A percentile compares a stretch with the other conserved stretches of the same genome.
phyloP scores from a whole-genome alignment of 768 basidiomycete species.

The Obba rivulosa region DNA sequence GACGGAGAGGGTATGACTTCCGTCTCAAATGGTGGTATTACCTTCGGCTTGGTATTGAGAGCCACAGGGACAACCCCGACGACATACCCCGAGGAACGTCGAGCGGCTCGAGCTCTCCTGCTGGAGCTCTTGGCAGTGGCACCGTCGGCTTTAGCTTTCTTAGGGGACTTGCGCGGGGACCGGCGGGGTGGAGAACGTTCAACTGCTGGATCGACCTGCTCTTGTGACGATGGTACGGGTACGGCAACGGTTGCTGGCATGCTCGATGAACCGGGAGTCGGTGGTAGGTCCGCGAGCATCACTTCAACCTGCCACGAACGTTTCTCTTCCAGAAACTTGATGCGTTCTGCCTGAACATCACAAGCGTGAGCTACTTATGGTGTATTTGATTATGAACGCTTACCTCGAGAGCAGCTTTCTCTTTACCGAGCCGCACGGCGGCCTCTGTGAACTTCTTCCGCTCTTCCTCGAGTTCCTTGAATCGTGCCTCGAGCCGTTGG shows the following conservation, averaged over 20 bases:
- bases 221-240: constrained; percentile 3
- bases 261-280: constrained; percentile 25
- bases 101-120: constrained; percentile 41
- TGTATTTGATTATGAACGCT: constrained; percentile 3
- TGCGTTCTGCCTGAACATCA: constrained; percentile 47
- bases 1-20: constrained; percentile 38
- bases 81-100: constrained; percentile 39
- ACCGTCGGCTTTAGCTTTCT: constrained; percentile 29
- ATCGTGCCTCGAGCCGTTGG: constrained; percentile 46
- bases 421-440: constrained; percentile 55
- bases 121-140: constrained; percentile 40
- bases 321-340: constrained; percentile 62
- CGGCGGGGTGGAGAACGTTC: constrained; percentile 27
- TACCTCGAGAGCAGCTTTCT: constrained; percentile 66
- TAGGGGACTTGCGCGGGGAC: constrained; percentile 40
- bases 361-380: neutral
- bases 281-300: constrained; percentile 55
- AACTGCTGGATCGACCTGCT: constrained; percentile 1
- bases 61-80: constrained; percentile 23
- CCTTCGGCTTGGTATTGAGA: constrained; percentile 35
- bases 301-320: constrained; percentile 65
- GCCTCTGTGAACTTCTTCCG: constrained; percentile 60
- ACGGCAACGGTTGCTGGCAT: constrained; percentile 22
- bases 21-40: constrained; percentile 46
- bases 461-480: constrained; percentile 58